These are phyloP conservation scores for Yarrowia galli DNA, from an alignment of 1,139 yeast species.

Conservation along the genomic window DNA sequence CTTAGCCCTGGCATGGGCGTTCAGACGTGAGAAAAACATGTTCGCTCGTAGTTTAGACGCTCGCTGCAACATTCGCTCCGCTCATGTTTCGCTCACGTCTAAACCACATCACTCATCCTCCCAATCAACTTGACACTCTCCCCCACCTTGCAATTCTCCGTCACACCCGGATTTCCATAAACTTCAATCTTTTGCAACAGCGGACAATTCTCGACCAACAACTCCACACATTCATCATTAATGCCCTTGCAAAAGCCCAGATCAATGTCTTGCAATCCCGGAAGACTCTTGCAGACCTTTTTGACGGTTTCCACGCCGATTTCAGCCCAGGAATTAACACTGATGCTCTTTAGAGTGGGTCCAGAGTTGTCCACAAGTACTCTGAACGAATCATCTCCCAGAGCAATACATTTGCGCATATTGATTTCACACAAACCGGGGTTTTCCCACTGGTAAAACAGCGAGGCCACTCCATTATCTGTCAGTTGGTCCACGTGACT, in stretches of 20 bases:
- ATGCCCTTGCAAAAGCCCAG: conserved; percentile 78
- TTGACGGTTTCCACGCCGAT: conserved; percentile 62
- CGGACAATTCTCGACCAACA: conserved; percentile 64
- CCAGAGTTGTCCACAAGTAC: conserved; percentile 71
- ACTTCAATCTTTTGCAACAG: conserved; percentile 72
- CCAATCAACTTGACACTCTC: conserved; percentile 70
- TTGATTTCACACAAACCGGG: conserved; percentile 69
- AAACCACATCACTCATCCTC: conserved; percentile 55
- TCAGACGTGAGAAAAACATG: too few species aligned
- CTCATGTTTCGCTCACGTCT: too few species aligned
- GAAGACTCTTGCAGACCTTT: conserved; percentile 53
- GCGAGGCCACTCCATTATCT: conserved; percentile 64
- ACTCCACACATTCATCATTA: conserved; percentile 66
- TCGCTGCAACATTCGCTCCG: neutral
- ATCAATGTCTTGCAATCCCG: conserved; percentile 59
- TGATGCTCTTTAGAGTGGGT: conserved; percentile 69
- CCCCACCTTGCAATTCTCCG: conserved; percentile 53
- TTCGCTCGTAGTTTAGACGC: too few species aligned
- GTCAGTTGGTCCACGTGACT: conserved; percentile 66
- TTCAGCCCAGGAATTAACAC: conserved; percentile 72
- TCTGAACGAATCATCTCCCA: conserved; percentile 68
- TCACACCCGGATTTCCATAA: conserved; percentile 77
- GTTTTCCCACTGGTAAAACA: conserved; percentile 64
- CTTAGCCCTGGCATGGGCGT: too few species aligned
- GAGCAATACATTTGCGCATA: conserved; percentile 67